phyloP scores from a whole-genome alignment of 2,329 filamentous ascomycete species.

The Xylariales sp. region DNA sequence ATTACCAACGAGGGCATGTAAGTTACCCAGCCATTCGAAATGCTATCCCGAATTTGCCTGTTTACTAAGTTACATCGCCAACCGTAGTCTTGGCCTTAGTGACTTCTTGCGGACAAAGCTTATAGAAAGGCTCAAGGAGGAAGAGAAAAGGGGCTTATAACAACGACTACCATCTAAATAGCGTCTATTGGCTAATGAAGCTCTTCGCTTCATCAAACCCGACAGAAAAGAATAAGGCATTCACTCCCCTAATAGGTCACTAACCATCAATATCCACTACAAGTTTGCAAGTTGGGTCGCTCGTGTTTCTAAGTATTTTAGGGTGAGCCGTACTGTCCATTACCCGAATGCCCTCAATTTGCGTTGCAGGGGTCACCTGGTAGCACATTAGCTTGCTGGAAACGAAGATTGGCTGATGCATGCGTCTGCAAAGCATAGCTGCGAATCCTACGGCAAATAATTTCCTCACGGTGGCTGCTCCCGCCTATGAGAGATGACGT shows the following conservation, averaged over 20 bases:
- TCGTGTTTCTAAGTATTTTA: background rate
- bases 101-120: conserved; percentile 67
- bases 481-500: conserved; percentile 4
- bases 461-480: no score
- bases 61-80: conserved; percentile 26
- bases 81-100: conserved; percentile 62
- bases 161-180: no score
- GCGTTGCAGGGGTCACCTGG: background rate
- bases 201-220: background rate
- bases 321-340: no score
- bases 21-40: conserved; percentile 52
- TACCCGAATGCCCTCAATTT: background rate
- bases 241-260: background rate
- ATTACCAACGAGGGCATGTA: conserved; percentile 75
- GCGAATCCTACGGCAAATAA: background rate
- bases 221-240: background rate
- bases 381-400: background rate
- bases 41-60: conserved; percentile 8
- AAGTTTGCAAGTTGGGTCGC: background rate
- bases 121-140: conserved; percentile 62
- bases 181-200: background rate
- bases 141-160: conserved; percentile 56
- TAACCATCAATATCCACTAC: conserved; percentile 1
- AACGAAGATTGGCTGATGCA: background rate
- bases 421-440: background rate